Base-by-base conservation (phyloP, 257 asterid species). In the Gynochthodes officinalis region DNA sequence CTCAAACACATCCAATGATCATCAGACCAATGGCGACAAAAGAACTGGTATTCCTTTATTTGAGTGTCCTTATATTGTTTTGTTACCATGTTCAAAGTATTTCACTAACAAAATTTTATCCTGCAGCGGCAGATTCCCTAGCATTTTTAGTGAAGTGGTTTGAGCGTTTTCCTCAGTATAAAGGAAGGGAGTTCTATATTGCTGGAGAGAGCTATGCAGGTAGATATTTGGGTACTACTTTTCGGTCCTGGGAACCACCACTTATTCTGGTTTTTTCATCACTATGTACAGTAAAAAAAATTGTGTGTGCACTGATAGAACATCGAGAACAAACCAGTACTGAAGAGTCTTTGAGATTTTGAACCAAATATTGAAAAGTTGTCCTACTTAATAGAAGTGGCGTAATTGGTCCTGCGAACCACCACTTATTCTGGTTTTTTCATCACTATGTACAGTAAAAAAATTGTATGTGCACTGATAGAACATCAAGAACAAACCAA, bases 131-230 rank as follows among this genome's bases (percentile, higher is more conserved):
- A 2, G 99, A 95, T 64, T 87, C 86, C 85, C 79, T 92, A 12
- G 80, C 64, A 72, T 95, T 95, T 80, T 75, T 95, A 50, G 73
- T 84, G 82, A 68, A 82, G 73, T 95, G 99, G 99, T 82, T 95
- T 52, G 86, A 92, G 69, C 93, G 96, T 73, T 95, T 92, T 78
- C 99, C 96, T 18, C 93, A 90, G 81, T 95, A 88, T 82, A 89
- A 76, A 84, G 95, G 89, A 78, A 86, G 86, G 27, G 99, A 92
- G 25, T 86, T 95, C 87, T 95, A 89, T 73, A 70, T 92, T 49
- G 32, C 89, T 55, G 99, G 99, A 78, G 99, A 94, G 80, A 91
- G 99, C 82, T 94, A 94, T 75, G 98, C 98, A 66, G 99, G 98
- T 93, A 76, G 58, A 48, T 30, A 23, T 28, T 32, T 77, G 59